Evolutionary conservation across 2,329 filamentous ascomycete genomes (phyloP), one percentile per base, ranked within the genome.

Genomic region (Beauveria brongniartii): DNA sequence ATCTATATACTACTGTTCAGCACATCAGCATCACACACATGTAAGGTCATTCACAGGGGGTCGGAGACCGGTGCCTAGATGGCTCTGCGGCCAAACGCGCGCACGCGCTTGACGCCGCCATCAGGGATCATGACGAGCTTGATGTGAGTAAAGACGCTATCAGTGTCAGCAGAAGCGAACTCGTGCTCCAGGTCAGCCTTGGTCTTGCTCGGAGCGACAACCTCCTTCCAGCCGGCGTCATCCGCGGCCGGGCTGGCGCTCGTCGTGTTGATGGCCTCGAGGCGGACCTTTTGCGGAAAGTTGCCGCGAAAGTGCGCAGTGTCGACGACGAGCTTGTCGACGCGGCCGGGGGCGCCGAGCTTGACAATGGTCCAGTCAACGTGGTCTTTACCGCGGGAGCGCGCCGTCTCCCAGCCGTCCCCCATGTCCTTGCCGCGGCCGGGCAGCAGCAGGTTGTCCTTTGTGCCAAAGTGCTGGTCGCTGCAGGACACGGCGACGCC

Each of bases 81-180:
- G 50, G 63, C 69, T 56, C 73, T 69, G 66, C 68, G 74, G 24
- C 73, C 73, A 68, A 73, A 73, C 41, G 69, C 72, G 59, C 91
- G 84, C 65, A 97, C 82, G 65, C 92, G 80, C 84, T 96, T 96
- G 3, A 97, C 89, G 26, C 93, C 92, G 40, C 93, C 92, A 73
- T 97, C 92, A 0, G 93, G 93, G 67, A 96, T 91, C 71, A 97
- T 94, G 40, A 91, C 89, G 71, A 97, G 79, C 81, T 96, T 97
- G 24, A 92, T 86, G 75, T 94, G 92, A 14, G 89, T 91, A 69
- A 91, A 89, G 2, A 79, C 76, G 70, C 78, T 80, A 37, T 84
- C 83, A 66, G 80, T 77, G 20, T 84, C 77, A 61, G 79, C 68
- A 59, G 77, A 81, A 37, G 74, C 76, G 70, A 88, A 90, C 64